Base-by-base conservation (phyloP, 2,329 filamentous ascomycete species). In the Drechslerella dactyloides region DNA sequence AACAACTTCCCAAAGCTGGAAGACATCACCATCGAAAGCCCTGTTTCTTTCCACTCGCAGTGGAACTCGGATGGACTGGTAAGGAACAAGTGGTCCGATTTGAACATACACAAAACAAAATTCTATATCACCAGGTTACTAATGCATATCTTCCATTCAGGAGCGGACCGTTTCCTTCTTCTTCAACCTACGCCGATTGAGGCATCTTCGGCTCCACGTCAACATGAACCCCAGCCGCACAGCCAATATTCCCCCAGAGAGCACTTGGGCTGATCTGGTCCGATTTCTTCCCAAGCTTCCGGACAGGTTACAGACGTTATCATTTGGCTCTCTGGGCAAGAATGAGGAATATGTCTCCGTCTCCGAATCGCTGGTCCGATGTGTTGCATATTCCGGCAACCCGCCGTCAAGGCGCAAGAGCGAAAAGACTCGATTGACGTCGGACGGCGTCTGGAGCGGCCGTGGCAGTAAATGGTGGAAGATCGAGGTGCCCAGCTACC, bases 121-220 rank as follows among this genome's bases (percentile, higher is more conserved):
- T 19, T n/a, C 13, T 55, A 61, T 55, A 37, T 48, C 33, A 40
- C 50, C 27, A 56, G 56, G 52, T 61, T 65, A 40, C 68, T 72
- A 55, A 72, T 46, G n/a, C 11, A 44, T 19, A 55, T 13, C 48
- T 64, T 61, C 50, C 51, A 24, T 21, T 35, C 42, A 72, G 68
- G 68, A 72, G 33, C 68, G 68, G 60, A 72, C 68, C 54, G 68
- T 72, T 65, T 72, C 68, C 55, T 72, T 72, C 56, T 72, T 72
- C 42, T 57, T 72, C 68, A 55, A 48, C 50, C 24, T 72, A 21
- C 68, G 68, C 54, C 60, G 68, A 72, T 72, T 72, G 56, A 72
- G 64, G 46, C 68, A 72, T 42, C 68, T 72, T 58, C 53, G 68
- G 33, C 68, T 72, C 48, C 68, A 72, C 55, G 68, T 72, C 55